Conservation (phyloP, 1,139 yeast genomes). For the Torulaspora globosa region DNA sequence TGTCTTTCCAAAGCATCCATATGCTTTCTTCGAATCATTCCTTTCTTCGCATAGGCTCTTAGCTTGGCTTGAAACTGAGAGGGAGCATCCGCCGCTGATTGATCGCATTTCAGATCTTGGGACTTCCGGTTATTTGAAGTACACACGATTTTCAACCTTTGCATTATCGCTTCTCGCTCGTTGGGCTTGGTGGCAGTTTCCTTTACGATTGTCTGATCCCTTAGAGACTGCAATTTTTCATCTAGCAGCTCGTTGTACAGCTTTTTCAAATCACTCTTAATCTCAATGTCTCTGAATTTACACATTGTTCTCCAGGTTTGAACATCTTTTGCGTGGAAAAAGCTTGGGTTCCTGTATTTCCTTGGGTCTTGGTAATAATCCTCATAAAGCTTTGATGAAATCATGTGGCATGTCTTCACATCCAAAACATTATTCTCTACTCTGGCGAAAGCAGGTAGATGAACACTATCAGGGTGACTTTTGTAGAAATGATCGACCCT, state of each 20-base stretch:
- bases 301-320: constrained; percentile 28
- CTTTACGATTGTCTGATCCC: constrained; percentile 14
- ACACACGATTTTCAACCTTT: constrained; percentile 13
- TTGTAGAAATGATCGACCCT: constrained; percentile 19
- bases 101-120: background rate
- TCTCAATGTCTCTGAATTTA: constrained; percentile 17
- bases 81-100: constrained; percentile 27
- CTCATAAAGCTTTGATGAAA: constrained; percentile 17
- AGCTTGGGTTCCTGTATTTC: constrained; percentile 29
- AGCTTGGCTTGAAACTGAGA: constrained; percentile 35
- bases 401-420: constrained; percentile 22
- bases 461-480: constrained; percentile 14
- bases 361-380: constrained; percentile 21
- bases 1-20: constrained; percentile 2
- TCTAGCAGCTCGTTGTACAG: constrained; percentile 23
- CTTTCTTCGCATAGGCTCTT: constrained; percentile 42
- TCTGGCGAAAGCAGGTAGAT: constrained; percentile 19
- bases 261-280: constrained; percentile 13
- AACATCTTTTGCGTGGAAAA: constrained; percentile 27
- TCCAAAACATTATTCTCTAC: constrained; percentile 17
- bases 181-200: constrained; percentile 15
- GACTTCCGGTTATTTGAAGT: constrained; percentile 2
- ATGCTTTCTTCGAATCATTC: constrained; percentile 19
- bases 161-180: constrained; percentile 7
- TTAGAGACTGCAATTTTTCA: constrained; percentile 27